Evolutionary conservation across 352 stramenopile genomes (phyloP).

Genomic region (Phytopythium sindhum): DNA sequence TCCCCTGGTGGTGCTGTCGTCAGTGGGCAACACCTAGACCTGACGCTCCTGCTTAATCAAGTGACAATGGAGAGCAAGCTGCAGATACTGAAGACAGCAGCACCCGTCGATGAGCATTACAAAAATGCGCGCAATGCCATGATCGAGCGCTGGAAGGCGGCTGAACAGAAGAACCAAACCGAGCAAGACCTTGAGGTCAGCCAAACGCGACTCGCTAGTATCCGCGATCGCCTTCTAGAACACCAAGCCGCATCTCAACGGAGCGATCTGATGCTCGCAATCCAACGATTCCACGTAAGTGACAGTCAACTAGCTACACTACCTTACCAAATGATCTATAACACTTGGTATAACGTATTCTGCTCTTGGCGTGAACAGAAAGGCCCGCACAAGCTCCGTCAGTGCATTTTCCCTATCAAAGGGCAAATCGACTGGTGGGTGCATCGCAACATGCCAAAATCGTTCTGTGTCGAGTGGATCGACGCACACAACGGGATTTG

Average conservation of each 20-base stretch:
- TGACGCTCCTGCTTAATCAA: conserved; percentile 34
- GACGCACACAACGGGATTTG: conserved; percentile 18
- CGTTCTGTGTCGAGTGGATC: conserved; percentile 25
- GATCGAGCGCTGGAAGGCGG: conserved; percentile 21
- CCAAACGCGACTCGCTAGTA: conserved; percentile 44
- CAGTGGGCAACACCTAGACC: conserved; percentile 23
- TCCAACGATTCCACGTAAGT: conserved; percentile 40
- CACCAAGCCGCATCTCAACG: conserved; percentile 42
- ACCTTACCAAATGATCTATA: neutral
- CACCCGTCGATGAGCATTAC: conserved; percentile 54
- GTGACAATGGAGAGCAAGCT: conserved; percentile 67
- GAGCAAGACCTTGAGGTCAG: conserved; percentile 59
- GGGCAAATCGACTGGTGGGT: conserved; percentile 70
- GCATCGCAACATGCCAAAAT: conserved; percentile 31
- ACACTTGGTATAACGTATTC: neutral
- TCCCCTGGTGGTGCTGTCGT: conserved; percentile 8
- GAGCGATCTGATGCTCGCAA: conserved; percentile 37
- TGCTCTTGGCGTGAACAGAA: conserved; percentile 20
- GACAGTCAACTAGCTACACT: neutral
- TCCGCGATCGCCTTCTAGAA: conserved; percentile 50
- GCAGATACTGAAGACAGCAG: conserved; percentile 47
- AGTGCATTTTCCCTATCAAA: conserved; percentile 59
- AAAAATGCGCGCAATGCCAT: conserved; percentile 41
- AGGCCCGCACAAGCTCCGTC: conserved; percentile 40
- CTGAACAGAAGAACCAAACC: conserved; percentile 8